phyloP scores from a whole-genome alignment of 129 eudicot species.

The Chrysanthemum seticuspe region DNA sequence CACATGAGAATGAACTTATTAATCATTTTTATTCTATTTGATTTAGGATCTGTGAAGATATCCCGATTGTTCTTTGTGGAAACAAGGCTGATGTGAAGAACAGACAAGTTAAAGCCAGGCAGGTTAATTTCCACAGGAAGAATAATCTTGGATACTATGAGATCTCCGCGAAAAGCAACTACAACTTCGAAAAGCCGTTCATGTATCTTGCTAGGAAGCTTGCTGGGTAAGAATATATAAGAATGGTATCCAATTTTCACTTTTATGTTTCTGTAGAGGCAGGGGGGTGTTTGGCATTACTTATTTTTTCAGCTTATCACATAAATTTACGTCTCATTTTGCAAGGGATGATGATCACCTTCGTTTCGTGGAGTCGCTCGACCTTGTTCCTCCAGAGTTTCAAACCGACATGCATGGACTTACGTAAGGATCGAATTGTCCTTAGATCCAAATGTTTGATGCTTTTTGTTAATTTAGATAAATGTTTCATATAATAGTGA shows the following conservation, averaged over 20 bases:
- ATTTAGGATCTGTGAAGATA: constrained; percentile 50
- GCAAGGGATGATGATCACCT: constrained; percentile 40
- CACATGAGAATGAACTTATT: no score
- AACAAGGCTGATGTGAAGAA: constrained; percentile 63
- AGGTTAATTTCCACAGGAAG: constrained; percentile 57
- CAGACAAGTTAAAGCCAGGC: constrained; percentile 55
- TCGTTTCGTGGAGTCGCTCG: constrained; percentile 53
- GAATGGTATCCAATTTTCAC: neutral
- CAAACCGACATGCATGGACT: constrained; percentile 35
- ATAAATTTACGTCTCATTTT: neutral
- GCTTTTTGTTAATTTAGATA: neutral
- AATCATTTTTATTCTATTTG: no score
- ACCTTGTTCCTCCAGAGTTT: constrained; percentile 38
- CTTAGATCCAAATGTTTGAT: neutral
- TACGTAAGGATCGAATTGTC: neutral
- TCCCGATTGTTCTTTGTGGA: constrained; percentile 58
- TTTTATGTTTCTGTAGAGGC: no score
- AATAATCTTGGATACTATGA: constrained; percentile 57
- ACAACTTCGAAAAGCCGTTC: constrained; percentile 63
- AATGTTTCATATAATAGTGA: neutral
- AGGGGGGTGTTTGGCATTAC: no score
- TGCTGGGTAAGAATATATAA: constrained; percentile 39
- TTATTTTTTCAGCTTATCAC: neutral
- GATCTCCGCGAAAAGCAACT: constrained; percentile 56
- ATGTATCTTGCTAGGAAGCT: constrained; percentile 59